A percentile compares a stretch with the other conserved stretches of the same genome.
Evolutionary conservation across 306 rosid species (phyloP).

Genomic region (Vigna reflexopilosa): DNA sequence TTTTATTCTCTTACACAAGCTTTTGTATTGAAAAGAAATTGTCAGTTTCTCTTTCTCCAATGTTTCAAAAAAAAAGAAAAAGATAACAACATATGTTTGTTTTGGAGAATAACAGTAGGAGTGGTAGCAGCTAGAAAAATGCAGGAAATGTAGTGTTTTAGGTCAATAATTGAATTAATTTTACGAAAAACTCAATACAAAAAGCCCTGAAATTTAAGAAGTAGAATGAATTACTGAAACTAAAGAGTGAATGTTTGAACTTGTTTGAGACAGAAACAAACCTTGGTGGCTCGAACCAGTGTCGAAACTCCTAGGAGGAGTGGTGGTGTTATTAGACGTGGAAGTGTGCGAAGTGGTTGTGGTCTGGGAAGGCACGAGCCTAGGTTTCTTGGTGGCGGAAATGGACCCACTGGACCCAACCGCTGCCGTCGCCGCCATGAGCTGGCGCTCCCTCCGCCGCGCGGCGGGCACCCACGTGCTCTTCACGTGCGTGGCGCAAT

Average conservation of each 20-base stretch:
- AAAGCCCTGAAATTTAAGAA: too few relatives aligned
- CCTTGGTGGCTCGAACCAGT: slow-evolving; percentile 95
- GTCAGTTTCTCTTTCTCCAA: neutral
- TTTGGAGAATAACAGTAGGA: neutral
- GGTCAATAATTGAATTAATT: neutral
- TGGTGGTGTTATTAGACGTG: slow-evolving; percentile 72
- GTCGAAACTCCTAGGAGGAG: slow-evolving; percentile 93
- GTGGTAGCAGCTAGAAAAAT: neutral
- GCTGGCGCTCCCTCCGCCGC: slow-evolving; percentile 85
- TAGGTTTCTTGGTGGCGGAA: slow-evolving; percentile 80
- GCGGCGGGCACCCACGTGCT: slow-evolving; percentile 97
- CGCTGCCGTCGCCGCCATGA: slow-evolving; percentile 33
- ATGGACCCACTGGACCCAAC: slow-evolving; percentile 75
- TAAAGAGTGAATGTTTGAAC: neutral
- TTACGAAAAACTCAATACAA: too few relatives aligned
- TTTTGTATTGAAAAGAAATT: neutral
- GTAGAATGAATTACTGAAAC: too few relatives aligned
- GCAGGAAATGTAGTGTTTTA: neutral
- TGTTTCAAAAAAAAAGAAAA: neutral
- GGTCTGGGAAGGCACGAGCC: slow-evolving; percentile 72
- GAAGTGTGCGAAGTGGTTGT: slow-evolving; percentile 83
- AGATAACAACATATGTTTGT: neutral
- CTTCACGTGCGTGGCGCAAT: slow-evolving; percentile 89
- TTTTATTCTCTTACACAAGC: neutral
- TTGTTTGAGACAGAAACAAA: slow-evolving; percentile 1